Evolutionary conservation across 164 flowering plant species (phyloP), one percentile per base, ranked within the genome.

Genomic region (Tetracentron sinense): DNA sequence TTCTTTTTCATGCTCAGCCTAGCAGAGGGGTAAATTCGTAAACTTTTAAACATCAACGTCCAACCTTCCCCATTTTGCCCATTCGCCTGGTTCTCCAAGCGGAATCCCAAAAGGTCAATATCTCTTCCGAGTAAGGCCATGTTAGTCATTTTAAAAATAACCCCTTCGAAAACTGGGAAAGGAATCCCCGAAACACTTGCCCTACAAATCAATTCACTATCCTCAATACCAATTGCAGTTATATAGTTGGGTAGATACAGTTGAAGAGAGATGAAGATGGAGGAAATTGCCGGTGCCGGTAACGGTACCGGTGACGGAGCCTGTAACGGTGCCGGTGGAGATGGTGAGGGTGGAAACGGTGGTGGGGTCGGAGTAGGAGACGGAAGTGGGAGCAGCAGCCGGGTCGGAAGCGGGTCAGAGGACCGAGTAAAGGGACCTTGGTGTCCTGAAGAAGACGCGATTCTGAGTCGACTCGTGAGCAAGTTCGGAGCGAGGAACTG

Each of bases 401-500:
- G 66, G 5, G 51, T 10, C 6, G 35, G 62, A 6, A 27, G 60
- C 4, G 62, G 69, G 25, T 33, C 27, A 31, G 44, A 42, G 26
- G 60, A 57, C 26, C 65, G 63, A 56, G 78, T 79, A 48, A 82
- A 63, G 69, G 82, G 85, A 16, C 82, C 83, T 10, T 82, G 85
- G 85, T 79, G 80, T 10, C 78, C 81, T 23, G 85, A 82, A 54
- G 83, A 82, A 65, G 85, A 82, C 66, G 80, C 56, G 67, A 69
- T 79, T 28, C 67, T 82, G 60, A 79, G 65, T 42, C 28, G 56
- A 20, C 51, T 82, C 26, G 85, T 82, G 53, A 22, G 42, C 10
- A 72, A 82, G 69, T 79, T 82, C 48, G 83, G 85, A 31, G 75
- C 85, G 25, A 79, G 82, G 69, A 82, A 82, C 62, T 82, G 85